A percentile compares a stretch with the other conserved stretches of the same genome.
phyloP scores from a whole-genome alignment of 257 asterid species.

The Dorcoceras hygrometricum region DNA sequence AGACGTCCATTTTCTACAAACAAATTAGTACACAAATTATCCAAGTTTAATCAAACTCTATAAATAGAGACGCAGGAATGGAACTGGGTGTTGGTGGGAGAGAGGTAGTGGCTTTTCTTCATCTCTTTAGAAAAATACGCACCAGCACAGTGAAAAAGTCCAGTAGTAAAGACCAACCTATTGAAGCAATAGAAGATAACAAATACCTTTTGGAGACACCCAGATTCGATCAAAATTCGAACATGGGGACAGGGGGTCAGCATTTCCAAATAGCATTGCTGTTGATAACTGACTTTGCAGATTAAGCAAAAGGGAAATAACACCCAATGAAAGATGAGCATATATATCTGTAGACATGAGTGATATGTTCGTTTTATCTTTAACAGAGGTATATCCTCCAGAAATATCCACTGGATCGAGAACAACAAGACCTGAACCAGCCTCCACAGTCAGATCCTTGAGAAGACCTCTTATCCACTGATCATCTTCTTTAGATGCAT shows the following conservation, averaged over 20 bases:
- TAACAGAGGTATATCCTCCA: constrained; percentile 91
- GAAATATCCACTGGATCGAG: constrained; percentile 98
- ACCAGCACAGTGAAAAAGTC: not conserved
- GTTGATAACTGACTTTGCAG: constrained; percentile 83
- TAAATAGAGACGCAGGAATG: constrained; percentile 5
- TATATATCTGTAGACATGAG: constrained; percentile 74
- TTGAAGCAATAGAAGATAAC: constrained; percentile 19
- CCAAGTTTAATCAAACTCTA: not conserved
- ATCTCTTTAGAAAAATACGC: too few species aligned
- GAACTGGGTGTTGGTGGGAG: not conserved
- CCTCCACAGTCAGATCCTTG: constrained; percentile 86
- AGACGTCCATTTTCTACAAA: constrained; percentile 71
- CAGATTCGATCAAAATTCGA: constrained; percentile 84
- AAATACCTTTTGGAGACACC: constrained; percentile 88
- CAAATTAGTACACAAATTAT: constrained; percentile 25
- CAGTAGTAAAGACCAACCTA: constrained; percentile 17
- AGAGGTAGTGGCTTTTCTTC: too few species aligned
- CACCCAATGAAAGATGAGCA: constrained; percentile 90
- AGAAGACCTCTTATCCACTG: constrained; percentile 87
- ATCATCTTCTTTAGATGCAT: constrained; percentile 92
- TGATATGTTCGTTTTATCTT: constrained; percentile 84
- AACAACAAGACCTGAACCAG: constrained; percentile 95
- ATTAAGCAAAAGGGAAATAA: constrained; percentile 83
- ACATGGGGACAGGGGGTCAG: constrained; percentile 86
- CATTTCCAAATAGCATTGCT: constrained; percentile 85